A percentile compares a stretch with the other conserved stretches of the same genome.
These are phyloP conservation scores for Dothistroma pini DNA, from an alignment of 2,329 filamentous ascomycete genomes.

Conservation along the genomic window DNA sequence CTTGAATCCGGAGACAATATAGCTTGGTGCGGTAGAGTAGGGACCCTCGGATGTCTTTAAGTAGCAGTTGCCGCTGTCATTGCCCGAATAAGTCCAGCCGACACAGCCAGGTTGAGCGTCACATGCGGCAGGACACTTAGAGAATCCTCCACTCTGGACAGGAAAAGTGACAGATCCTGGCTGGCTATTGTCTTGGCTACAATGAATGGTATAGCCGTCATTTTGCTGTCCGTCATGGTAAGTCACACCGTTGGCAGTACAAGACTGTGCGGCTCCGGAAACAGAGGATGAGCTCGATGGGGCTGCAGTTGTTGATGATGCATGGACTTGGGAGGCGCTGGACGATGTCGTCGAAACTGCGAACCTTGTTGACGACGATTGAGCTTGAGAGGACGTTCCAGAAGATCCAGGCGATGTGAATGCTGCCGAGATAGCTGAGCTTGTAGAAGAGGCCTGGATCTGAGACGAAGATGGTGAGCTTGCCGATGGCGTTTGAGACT, in stretches of 20 bases:
- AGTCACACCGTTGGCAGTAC: not conserved
- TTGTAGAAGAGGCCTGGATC: not conserved
- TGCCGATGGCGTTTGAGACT: not conserved
- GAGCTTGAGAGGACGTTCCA: not conserved
- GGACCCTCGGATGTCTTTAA: constrained; percentile 6
- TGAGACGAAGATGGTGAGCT: not conserved
- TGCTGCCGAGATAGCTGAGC: not conserved
- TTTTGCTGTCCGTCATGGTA: not conserved
- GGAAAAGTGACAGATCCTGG: not conserved
- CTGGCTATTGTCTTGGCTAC: constrained; percentile 4
- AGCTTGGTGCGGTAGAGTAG: not conserved
- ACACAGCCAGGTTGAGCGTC: constrained; percentile 5
- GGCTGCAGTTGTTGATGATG: not conserved
- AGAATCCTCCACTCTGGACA: constrained; percentile 5
- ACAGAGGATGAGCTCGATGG: not conserved
- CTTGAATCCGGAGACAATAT: constrained; percentile 11
- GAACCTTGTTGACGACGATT: not conserved
- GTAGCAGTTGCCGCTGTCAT: constrained; percentile 8
- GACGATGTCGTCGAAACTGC: not conserved
- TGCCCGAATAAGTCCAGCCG: constrained; percentile 7
- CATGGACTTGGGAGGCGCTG: not conserved
- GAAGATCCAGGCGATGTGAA: not conserved
- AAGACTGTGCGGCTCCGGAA: not conserved
- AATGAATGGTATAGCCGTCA: constrained; percentile 1
- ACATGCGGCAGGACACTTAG: constrained; percentile 8